These are phyloP conservation scores for Rhynchosporium graminicola DNA, from an alignment of 2,329 filamentous ascomycete species.

Conservation along the genomic window DNA sequence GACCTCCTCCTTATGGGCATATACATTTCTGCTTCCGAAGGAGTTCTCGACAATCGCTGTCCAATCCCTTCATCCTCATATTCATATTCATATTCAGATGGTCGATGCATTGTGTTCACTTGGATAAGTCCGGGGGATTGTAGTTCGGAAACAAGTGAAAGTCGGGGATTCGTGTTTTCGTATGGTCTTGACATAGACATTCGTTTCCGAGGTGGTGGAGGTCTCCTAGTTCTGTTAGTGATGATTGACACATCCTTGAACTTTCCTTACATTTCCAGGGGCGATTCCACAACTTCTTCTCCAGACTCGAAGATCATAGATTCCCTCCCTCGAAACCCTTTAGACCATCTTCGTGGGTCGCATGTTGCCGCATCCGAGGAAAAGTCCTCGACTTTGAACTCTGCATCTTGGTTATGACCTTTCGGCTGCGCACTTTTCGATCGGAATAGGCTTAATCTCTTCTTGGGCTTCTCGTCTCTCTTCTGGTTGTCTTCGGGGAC, in stretches of 20 bases:
- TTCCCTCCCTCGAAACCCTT: constrained; percentile 11
- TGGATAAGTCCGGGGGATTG: constrained; percentile 27
- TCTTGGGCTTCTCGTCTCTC: constrained; percentile 22
- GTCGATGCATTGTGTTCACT: constrained; percentile 13
- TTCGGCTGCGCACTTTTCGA: constrained; percentile 32
- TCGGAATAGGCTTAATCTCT: constrained; percentile 34
- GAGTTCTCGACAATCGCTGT: constrained; percentile 19
- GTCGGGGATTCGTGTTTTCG: constrained; percentile 29
- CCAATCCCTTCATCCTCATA: constrained; percentile 17
- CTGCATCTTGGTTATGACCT: constrained; percentile 11
- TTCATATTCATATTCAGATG: constrained; percentile 16
- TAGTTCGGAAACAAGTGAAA: constrained; percentile 36
- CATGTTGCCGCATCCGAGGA: constrained; percentile 18
- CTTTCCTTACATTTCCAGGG: constrained; percentile 6
- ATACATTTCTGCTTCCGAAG: constrained; percentile 34
- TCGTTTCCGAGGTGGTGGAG: constrained; percentile 27
- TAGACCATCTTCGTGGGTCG: constrained; percentile 21
- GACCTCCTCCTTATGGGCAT: constrained; percentile 38
- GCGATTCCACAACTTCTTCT: neutral
- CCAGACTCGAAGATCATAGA: neutral
- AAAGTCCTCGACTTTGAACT: constrained; percentile 14
- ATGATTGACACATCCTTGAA: neutral
- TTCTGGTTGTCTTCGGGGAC: constrained; percentile 15
- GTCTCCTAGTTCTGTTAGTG: constrained; percentile 18
- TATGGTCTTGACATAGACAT: constrained; percentile 29